phyloP scores from a whole-genome alignment of 192 early-diverging fungal genomes.

The Backusella macrospora region DNA sequence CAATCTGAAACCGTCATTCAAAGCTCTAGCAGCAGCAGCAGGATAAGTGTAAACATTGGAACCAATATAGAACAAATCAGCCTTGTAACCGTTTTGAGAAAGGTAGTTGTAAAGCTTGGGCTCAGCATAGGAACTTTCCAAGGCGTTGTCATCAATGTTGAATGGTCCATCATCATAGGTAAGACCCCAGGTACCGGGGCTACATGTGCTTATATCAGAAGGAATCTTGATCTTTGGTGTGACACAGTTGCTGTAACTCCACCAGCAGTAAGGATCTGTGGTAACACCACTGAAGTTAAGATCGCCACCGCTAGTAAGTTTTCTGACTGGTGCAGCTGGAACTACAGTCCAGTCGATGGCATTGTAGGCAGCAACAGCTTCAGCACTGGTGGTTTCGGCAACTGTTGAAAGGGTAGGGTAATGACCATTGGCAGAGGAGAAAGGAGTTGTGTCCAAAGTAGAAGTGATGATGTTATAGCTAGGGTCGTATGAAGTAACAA shows the following conservation, averaged over 20 bases:
- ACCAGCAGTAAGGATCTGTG: slow-evolving; percentile 32
- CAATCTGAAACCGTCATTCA: slow-evolving; percentile 58
- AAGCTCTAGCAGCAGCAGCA: slow-evolving; percentile 39
- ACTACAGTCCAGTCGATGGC: slow-evolving; percentile 17
- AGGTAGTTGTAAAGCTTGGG: slow-evolving; percentile 33
- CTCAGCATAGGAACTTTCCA: slow-evolving; percentile 11
- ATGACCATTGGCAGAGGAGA: neutral
- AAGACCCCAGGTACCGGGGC: slow-evolving; percentile 40
- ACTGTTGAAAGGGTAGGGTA: neutral
- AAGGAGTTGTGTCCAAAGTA: neutral
- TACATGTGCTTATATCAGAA: slow-evolving; percentile 28
- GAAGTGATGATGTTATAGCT: neutral
- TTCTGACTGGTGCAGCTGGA: neutral
- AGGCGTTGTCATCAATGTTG: neutral
- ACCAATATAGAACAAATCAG: slow-evolving; percentile 36
- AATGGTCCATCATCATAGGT: slow-evolving; percentile 51
- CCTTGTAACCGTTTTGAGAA: slow-evolving; percentile 18
- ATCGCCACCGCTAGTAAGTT: slow-evolving; percentile 27
- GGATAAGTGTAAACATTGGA: slow-evolving; percentile 44
- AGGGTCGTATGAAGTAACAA: neutral
- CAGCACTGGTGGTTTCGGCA: slow-evolving; percentile 4
- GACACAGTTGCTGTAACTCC: slow-evolving; percentile 29
- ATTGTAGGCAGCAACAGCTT: slow-evolving; percentile 24
- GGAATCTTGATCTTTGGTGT: slow-evolving; percentile 18
- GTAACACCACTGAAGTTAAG: neutral